Evolutionary conservation across 1,284 basidiomycete species (phyloP).

Genomic region (Rhodotorula sp.): DNA sequence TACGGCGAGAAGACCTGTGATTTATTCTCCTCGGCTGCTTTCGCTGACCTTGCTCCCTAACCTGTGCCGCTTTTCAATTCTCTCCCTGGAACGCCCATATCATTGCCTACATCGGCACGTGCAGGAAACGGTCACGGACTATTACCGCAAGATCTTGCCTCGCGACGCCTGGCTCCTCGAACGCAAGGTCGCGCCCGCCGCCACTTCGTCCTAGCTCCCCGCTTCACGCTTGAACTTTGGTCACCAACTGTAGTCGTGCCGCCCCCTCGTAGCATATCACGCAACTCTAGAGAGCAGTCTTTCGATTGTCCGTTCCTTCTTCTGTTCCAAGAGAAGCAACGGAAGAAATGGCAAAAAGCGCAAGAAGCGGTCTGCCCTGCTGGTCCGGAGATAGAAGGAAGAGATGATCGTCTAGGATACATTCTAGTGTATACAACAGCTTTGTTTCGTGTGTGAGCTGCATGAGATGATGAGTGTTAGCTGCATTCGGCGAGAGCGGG

Average conservation of each 20-base stretch:
- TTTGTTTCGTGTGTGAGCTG: too few relatives aligned
- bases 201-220: background rate
- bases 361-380: too few relatives aligned
- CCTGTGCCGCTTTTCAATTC: background rate
- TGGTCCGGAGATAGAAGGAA: too few relatives aligned
- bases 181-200: background rate
- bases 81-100: background rate
- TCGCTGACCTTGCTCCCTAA: background rate
- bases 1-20: constrained; percentile 30
- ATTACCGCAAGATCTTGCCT: constrained; percentile 46
- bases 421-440: too few relatives aligned
- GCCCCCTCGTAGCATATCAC: background rate
- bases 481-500: too few relatives aligned
- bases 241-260: background rate
- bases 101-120: background rate
- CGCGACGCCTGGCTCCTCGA: constrained; percentile 47
- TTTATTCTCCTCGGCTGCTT: too few relatives aligned
- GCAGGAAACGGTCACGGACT: constrained; percentile 40
- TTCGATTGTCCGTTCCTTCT: too few relatives aligned
- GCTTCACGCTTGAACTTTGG: background rate
- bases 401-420: too few relatives aligned
- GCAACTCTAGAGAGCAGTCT: too few relatives aligned
- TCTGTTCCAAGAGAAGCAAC: too few relatives aligned
- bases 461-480: too few relatives aligned
- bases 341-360: too few relatives aligned